phyloP scores from a whole-genome alignment of 2,329 filamentous ascomycete genomes.

The Calonectria pauciramosa region DNA sequence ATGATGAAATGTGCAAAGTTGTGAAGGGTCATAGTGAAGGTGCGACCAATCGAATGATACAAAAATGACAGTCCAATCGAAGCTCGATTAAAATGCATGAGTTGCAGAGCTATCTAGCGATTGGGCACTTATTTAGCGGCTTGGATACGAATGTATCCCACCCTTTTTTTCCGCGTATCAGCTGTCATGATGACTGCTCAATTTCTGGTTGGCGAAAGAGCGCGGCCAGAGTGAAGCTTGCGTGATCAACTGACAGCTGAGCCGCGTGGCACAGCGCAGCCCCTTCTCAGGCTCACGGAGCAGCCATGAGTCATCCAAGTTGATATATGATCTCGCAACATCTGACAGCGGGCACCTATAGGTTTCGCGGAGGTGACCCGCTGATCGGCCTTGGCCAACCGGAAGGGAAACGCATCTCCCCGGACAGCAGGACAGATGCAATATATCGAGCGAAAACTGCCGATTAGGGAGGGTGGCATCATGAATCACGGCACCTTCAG shows the following conservation, averaged over 20 bases:
- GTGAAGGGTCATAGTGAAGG: not conserved
- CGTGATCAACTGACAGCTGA: conserved; percentile 2
- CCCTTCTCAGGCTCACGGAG: not conserved
- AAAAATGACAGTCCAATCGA: conserved; percentile 9
- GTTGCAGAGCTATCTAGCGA: not conserved
- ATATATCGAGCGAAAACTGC: conserved; percentile 30
- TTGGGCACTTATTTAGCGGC: not conserved
- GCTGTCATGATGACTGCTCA: not conserved
- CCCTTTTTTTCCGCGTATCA: not conserved
- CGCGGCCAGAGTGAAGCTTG: not conserved
- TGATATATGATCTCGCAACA: not conserved
- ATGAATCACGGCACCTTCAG: conserved; percentile 31
- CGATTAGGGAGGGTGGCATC: conserved; percentile 36
- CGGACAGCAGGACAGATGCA: not conserved
- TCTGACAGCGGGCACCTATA: not conserved
- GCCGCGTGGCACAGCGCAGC: conserved; percentile 14
- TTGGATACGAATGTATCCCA: not conserved
- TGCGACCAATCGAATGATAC: not conserved
- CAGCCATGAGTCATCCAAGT: conserved; percentile 5
- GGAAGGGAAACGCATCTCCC: not conserved
- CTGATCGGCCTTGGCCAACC: conserved; percentile 18
- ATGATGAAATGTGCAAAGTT: not conserved
- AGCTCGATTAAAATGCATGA: not conserved
- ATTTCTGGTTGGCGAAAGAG: not conserved
- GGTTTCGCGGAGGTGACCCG: conserved; percentile 19